Percentiles rank a stretch among this genome's conserved stretches.
Evolutionary conservation across 2,329 filamentous ascomycete genomes (phyloP).

Genomic region (Penicillium sp.): DNA sequence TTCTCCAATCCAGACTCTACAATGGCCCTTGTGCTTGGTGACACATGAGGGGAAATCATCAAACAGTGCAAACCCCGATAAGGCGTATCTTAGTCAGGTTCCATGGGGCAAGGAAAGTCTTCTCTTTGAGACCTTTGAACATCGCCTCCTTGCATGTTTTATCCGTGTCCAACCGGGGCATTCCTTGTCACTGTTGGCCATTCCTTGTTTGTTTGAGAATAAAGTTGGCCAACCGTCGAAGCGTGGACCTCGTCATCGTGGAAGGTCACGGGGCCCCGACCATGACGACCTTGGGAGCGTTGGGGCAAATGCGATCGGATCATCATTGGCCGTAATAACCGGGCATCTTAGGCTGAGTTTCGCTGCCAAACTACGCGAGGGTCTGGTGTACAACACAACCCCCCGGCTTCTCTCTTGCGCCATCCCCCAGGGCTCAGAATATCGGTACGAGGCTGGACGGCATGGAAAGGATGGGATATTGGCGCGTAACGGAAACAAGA

Average conservation of each 20-base stretch:
- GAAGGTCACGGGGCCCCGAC: constrained; percentile 2
- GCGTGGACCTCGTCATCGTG: constrained; percentile 5
- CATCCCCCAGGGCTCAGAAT: background rate
- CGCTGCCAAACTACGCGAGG: background rate
- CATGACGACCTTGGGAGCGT: constrained; percentile 3
- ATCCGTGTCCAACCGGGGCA: background rate
- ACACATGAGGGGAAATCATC: constrained; percentile 7
- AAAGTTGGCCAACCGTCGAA: constrained; percentile 1
- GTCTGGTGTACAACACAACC: background rate
- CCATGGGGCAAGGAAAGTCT: background rate
- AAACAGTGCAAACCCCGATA: constrained; percentile 10
- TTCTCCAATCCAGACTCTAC: constrained; percentile 8
- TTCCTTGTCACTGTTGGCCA: background rate
- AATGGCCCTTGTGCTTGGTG: constrained; percentile 6
- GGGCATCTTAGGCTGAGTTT: background rate
- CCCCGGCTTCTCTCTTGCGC: background rate
- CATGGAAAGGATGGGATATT: background rate
- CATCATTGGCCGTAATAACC: background rate
- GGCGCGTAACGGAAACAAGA: constrained; percentile 1
- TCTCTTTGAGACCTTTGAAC: background rate
- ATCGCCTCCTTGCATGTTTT: background rate
- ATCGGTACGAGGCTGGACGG: background rate
- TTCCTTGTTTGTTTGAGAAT: constrained; percentile 1
- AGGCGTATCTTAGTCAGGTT: constrained; percentile 2
- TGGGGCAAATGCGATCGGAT: background rate